These are phyloP conservation scores for Elsinoe australis DNA, from an alignment of 2,329 filamentous ascomycete species.

Conservation along the genomic window DNA sequence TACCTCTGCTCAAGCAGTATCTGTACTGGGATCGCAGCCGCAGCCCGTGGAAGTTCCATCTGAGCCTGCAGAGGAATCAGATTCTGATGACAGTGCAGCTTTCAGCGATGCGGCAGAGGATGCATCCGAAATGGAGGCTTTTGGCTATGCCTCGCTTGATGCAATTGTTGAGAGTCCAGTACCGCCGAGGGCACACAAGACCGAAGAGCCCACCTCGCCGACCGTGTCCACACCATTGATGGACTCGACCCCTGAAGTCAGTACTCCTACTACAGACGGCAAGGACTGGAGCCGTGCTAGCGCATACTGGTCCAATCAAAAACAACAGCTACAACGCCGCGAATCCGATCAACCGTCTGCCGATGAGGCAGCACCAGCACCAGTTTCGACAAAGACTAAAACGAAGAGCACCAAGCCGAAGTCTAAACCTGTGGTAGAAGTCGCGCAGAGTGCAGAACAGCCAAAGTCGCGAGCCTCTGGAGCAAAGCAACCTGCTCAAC, in stretches of 20 bases:
- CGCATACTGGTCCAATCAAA: constrained; percentile 60
- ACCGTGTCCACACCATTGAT: constrained; percentile 1
- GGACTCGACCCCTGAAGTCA: constrained; percentile 16
- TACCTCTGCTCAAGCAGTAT: constrained; percentile 9
- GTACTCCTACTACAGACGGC: constrained; percentile 25
- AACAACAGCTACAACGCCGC: constrained; percentile 54
- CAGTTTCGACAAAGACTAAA: constrained; percentile 22
- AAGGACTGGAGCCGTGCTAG: constrained; percentile 57
- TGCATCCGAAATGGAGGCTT: constrained; percentile 54
- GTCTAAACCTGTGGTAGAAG: constrained; percentile 19
- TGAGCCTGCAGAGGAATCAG: constrained; percentile 19
- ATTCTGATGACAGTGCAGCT: constrained; percentile 47
- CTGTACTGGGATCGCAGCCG: too few relatives aligned
- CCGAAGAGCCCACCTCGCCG: constrained; percentile 21
- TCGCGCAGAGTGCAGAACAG: too few relatives aligned
- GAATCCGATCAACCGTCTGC: constrained; percentile 40
- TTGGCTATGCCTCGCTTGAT: constrained; percentile 65
- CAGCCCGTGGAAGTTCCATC: constrained; percentile 14
- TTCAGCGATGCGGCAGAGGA: constrained; percentile 76
- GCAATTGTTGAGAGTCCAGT: constrained; percentile 59
- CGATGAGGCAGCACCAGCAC: constrained; percentile 24
- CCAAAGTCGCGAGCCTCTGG: too few relatives aligned
- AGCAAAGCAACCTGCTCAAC: neutral
- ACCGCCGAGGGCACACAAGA: constrained; percentile 24
- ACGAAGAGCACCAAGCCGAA: constrained; percentile 35